Conservation (phyloP, 495 filamentous ascomycete genomes). For the Articulospora tetracladia region DNA sequence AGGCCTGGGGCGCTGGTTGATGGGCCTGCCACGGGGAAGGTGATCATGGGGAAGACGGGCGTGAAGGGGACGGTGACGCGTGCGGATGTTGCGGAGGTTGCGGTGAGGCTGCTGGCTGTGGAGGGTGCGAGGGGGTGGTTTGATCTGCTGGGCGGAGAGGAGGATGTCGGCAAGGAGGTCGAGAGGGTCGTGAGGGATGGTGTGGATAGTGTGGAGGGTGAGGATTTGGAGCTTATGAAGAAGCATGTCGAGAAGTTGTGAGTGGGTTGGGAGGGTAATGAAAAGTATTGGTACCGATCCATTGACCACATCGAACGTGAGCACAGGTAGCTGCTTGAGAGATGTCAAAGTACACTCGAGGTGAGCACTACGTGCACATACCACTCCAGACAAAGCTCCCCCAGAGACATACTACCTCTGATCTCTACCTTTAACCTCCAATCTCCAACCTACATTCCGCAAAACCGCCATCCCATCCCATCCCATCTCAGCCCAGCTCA, state of each 20-base stretch:
- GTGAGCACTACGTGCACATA: no score
- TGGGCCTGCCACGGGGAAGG: slow-evolving; percentile 52
- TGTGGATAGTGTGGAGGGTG: slow-evolving; percentile 63
- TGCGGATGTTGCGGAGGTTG: slow-evolving; percentile 66
- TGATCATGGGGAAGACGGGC: slow-evolving; percentile 55
- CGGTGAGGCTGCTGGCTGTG: slow-evolving; percentile 58
- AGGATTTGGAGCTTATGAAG: slow-evolving; percentile 46
- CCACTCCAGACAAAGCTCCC: no score
- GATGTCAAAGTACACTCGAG: no score
- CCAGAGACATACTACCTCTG: no score
- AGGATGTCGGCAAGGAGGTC: slow-evolving; percentile 59
- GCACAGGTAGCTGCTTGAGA: no score
- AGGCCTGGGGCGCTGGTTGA: slow-evolving; percentile 64
- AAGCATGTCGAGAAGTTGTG: slow-evolving; percentile 7
- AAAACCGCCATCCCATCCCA: no score
- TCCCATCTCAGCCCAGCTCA: no score
- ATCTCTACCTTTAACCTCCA: no score
- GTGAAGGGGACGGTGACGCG: slow-evolving; percentile 51
- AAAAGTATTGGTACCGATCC: no score
- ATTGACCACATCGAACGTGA: no score
- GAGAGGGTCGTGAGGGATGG: slow-evolving; percentile 57
- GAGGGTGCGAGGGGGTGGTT: slow-evolving; percentile 42
- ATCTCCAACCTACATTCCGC: no score
- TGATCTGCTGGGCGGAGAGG: slow-evolving; percentile 47
- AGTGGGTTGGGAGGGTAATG: no score